phyloP scores from a whole-genome alignment of 129 eudicot genomes.

The Arctium minus region DNA sequence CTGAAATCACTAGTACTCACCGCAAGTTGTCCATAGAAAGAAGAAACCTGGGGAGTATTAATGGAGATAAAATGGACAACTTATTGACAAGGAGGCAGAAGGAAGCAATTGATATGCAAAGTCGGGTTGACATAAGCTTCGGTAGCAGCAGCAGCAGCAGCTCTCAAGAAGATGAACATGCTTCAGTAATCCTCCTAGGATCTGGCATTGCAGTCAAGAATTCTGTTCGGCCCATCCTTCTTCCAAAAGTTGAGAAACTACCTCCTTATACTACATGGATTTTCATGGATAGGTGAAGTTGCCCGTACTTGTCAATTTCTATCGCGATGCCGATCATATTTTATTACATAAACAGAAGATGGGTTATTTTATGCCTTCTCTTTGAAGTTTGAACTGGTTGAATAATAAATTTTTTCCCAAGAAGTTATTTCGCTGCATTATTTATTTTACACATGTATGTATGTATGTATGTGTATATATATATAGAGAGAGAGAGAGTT shows the following conservation, averaged over 20 bases:
- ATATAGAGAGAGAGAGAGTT: not conserved
- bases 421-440: not conserved
- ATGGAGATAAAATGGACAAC: slow-evolving; percentile 19
- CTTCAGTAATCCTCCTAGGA: slow-evolving; percentile 64
- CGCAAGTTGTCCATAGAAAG: slow-evolving; percentile 43
- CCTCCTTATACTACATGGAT: slow-evolving; percentile 72
- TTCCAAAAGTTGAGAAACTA: slow-evolving; percentile 47
- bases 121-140: slow-evolving; percentile 35
- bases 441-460: not conserved
- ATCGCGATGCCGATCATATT: not conserved
- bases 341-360: not conserved
- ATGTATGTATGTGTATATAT: not conserved
- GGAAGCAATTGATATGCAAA: slow-evolving; percentile 58
- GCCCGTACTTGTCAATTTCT: not conserved
- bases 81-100: slow-evolving; percentile 51
- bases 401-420: not conserved
- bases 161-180: slow-evolving; percentile 50
- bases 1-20: slow-evolving; percentile 32
- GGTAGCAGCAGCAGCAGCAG: slow-evolving; percentile 35
- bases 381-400: not conserved
- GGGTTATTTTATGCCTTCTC: not conserved
- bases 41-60: slow-evolving; percentile 24
- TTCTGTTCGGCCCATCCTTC: slow-evolving; percentile 48
- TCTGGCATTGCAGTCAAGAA: slow-evolving; percentile 48
- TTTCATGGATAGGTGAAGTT: slow-evolving; percentile 59